These are phyloP conservation scores for Fusarium duplospermum DNA, from an alignment of 2,329 filamentous ascomycete species.

Conservation along the genomic window DNA sequence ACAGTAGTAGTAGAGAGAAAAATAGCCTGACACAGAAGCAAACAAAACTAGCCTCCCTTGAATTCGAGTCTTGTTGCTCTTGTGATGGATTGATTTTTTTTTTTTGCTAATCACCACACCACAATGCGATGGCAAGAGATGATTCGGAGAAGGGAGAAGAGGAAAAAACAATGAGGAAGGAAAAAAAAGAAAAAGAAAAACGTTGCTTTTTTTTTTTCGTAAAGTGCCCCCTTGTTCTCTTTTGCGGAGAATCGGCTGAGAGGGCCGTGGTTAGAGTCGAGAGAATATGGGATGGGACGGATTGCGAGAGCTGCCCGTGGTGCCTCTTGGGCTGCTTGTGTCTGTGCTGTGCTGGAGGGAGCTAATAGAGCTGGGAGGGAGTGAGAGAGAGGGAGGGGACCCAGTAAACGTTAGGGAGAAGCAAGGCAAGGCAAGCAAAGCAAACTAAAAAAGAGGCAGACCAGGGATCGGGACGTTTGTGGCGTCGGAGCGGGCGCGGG, in stretches of 20 bases:
- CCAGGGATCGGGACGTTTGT: conserved; percentile 28
- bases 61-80: neutral
- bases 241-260: conserved; percentile 31
- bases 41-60: conserved; percentile 29
- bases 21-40: conserved; percentile 32
- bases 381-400: neutral
- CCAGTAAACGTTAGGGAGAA: neutral
- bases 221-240: conserved; percentile 18
- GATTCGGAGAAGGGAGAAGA: conserved; percentile 15
- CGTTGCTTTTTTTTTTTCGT: conserved; percentile 16
- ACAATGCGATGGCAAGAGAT: conserved; percentile 3
- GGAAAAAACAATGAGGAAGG: conserved; percentile 7
- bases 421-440: neutral
- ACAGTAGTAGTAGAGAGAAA: neutral
- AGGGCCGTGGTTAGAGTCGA: conserved; percentile 33
- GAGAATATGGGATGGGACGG: conserved; percentile 17
- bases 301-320: neutral
- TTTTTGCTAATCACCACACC: neutral
- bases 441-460: neutral
- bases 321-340: neutral
- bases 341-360: neutral
- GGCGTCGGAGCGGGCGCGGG: conserved; percentile 22
- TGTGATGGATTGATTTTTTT: neutral
- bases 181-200: conserved; percentile 6
- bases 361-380: conserved; percentile 7